phyloP scores from a whole-genome alignment of 331 rosid genomes.

The Cydonia oblonga region DNA sequence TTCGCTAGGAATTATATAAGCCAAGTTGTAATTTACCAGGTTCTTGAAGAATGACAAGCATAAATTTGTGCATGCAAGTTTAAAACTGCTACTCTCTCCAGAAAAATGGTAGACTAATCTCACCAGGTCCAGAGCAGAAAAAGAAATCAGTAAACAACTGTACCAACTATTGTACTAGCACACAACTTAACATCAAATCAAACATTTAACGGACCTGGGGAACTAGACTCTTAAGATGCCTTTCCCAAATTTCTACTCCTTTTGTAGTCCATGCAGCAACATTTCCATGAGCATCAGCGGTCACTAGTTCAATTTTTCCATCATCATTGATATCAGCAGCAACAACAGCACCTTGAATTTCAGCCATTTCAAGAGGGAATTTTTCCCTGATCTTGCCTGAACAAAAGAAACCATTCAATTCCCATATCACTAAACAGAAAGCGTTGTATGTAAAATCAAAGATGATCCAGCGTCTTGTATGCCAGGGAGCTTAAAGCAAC shows the following conservation, averaged over 20 bases:
- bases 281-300: conserved; percentile 86
- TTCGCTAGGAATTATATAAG: background rate
- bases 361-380: conserved; percentile 98
- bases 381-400: conserved; percentile 84
- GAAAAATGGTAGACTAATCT: background rate
- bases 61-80: background rate
- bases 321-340: conserved; percentile 98
- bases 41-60: background rate
- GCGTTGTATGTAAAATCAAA: background rate
- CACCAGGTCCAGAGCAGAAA: background rate
- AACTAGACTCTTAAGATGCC: conserved; percentile 75
- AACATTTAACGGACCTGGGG: conserved; percentile 54
- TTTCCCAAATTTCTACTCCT: conserved; percentile 84
- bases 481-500: background rate
- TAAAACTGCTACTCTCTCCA: background rate
- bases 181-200: background rate
- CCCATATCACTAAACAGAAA: background rate
- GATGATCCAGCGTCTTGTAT: background rate
- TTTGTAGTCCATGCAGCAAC: conserved; percentile 93
- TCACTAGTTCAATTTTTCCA: conserved; percentile 93
- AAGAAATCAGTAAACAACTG: background rate
- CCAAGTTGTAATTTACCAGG: background rate
- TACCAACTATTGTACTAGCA: background rate
- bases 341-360: conserved; percentile 79
- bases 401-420: conserved; percentile 16